phyloP scores from a whole-genome alignment of 139 green algal species.

The Helicosporidium sp. region DNA sequence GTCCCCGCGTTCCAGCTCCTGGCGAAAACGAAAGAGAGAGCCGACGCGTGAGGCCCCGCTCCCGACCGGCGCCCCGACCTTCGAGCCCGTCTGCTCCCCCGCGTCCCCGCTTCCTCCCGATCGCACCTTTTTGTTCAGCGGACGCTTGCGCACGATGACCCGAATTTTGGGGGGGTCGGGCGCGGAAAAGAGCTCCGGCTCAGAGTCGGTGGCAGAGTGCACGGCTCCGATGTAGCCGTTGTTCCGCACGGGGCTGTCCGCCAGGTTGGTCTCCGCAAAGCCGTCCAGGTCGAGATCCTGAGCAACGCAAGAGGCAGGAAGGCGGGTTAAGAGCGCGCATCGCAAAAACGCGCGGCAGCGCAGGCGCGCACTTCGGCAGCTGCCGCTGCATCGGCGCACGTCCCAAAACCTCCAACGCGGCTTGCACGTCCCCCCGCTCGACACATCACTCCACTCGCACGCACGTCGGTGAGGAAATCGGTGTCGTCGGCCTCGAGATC shows the following conservation, averaged over 20 bases:
- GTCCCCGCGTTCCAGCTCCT: slow-evolving; percentile 59
- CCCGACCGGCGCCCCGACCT: too few species aligned
- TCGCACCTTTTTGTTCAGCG: slow-evolving; percentile 72
- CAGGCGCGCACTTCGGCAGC: too few species aligned
- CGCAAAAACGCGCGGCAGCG: neutral
- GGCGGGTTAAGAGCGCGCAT: neutral
- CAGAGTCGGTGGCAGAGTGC: too few species aligned
- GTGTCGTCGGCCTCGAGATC: slow-evolving; percentile 58
- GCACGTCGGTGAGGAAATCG: slow-evolving; percentile 25
- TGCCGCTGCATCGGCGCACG: too few species aligned
- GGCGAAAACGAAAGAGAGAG: neutral
- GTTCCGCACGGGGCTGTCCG: neutral
- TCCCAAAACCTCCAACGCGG: too few species aligned
- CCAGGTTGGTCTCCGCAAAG: neutral
- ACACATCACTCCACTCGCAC: too few species aligned
- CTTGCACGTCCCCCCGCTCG: too few species aligned
- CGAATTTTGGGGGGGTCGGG: slow-evolving; percentile 43
- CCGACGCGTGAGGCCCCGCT: neutral
- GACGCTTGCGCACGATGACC: slow-evolving; percentile 84
- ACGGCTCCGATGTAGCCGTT: neutral
- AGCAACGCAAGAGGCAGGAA: neutral
- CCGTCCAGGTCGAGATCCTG: slow-evolving; percentile 12
- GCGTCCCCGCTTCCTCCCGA: too few species aligned
- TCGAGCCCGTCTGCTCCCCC: too few species aligned
- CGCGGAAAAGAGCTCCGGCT: neutral